phyloP scores from a whole-genome alignment of 148 eudicot genomes.

The Agrostemma githago region DNA sequence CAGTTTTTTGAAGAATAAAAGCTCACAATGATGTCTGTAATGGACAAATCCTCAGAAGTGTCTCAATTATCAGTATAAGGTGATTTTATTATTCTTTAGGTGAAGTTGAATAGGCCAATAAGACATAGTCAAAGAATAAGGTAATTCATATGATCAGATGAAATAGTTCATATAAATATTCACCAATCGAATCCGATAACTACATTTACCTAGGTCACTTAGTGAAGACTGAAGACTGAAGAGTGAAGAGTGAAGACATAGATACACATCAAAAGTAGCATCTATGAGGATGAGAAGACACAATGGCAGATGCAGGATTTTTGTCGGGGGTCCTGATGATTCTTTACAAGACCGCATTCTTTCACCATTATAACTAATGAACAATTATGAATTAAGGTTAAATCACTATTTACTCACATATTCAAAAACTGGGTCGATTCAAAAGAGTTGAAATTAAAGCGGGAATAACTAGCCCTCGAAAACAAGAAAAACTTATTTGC shows the following conservation, averaged over 20 bases:
- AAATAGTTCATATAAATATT: not conserved
- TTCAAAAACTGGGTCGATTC: no score
- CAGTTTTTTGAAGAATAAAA: not conserved
- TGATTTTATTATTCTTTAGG: no score
- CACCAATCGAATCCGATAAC: not conserved
- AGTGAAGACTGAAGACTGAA: not conserved
- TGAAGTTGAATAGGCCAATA: not conserved
- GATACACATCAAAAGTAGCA: not conserved
- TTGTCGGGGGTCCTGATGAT: no score
- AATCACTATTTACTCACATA: not conserved
- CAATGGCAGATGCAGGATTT: not conserved
- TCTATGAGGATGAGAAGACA: not conserved
- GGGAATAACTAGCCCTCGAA: not conserved
- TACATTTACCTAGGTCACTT: not conserved
- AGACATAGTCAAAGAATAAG: not conserved
- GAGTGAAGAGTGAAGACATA: not conserved
- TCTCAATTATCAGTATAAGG: not conserved
- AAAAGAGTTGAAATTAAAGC: not conserved
- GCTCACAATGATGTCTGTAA: not conserved
- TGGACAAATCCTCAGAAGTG: not conserved
- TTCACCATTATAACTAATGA: not conserved
- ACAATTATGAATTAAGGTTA: not conserved
- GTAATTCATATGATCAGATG: not conserved
- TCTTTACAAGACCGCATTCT: no score
- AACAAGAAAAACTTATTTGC: not conserved